Conservation (phyloP, 306 rosid species). For the Sophora flavescens region DNA sequence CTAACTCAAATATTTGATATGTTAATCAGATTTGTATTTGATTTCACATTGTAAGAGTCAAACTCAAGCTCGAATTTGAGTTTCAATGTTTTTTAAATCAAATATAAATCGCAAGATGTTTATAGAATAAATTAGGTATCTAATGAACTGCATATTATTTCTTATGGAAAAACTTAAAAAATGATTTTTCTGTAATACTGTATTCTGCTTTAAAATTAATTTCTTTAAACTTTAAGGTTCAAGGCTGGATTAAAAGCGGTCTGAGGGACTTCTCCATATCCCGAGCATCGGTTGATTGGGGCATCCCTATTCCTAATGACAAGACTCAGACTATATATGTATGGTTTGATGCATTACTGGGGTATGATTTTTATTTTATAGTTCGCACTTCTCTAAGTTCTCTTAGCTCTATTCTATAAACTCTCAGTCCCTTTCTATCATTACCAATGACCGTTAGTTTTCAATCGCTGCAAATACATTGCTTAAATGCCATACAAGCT, state of each 20-base stretch:
- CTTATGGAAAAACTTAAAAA: conserved; percentile 8
- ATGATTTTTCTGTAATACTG: conserved; percentile 23
- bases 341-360: conserved; percentile 98
- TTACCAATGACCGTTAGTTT: background rate
- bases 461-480: conserved; percentile 38
- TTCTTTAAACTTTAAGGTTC: conserved; percentile 69
- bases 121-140: background rate
- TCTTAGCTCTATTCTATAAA: conserved; percentile 14
- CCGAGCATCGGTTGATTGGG: conserved; percentile 97
- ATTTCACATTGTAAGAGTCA: background rate
- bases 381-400: background rate
- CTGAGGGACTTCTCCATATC: conserved; percentile 93
- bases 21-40: conserved; percentile 26
- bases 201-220: conserved; percentile 37
- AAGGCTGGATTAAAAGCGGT: conserved; percentile 93
- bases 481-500: conserved; percentile 24
- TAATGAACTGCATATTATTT: conserved; percentile 12
- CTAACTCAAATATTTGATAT: conserved; percentile 13
- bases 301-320: conserved; percentile 95
- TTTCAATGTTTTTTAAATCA: background rate
- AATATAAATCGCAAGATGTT: conserved; percentile 15
- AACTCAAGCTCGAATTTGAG: background rate
- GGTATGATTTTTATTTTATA: conserved; percentile 61
- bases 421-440: conserved; percentile 27
- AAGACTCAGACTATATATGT: conserved; percentile 87